Conservation (phyloP, 1,284 basidiomycete genomes). For the Takashimella tepidaria region DNA sequence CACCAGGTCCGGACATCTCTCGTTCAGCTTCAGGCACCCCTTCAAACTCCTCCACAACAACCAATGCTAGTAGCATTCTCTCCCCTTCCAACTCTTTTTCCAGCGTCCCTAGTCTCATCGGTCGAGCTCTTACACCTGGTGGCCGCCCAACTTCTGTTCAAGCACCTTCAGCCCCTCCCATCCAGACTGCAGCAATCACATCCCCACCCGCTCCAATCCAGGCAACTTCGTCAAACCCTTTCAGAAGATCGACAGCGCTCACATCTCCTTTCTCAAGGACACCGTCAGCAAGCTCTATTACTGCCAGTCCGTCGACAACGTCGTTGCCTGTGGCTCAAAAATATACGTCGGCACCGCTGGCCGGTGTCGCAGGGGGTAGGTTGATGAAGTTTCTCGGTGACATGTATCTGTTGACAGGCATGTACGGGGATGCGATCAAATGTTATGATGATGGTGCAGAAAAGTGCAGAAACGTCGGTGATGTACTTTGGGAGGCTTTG, state of each 20-base stretch:
- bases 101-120: slow-evolving; percentile 5
- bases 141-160: slow-evolving; percentile 38
- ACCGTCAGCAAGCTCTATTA: slow-evolving; percentile 15
- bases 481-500: slow-evolving; percentile 79
- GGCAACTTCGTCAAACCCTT: slow-evolving; percentile 33
- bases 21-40: slow-evolving; percentile 49
- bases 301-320: slow-evolving; percentile 14
- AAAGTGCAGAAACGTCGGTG: slow-evolving; percentile 64
- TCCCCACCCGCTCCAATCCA: slow-evolving; percentile 16
- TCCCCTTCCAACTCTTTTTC: slow-evolving; percentile 23
- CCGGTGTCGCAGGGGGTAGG: slow-evolving; percentile 48
- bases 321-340: slow-evolving; percentile 11
- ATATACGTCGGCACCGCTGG: slow-evolving; percentile 35
- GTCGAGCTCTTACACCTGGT: slow-evolving; percentile 37
- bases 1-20: slow-evolving; percentile 3
- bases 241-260: slow-evolving; percentile 33
- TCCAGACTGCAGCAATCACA: slow-evolving; percentile 39
- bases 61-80: not conserved
- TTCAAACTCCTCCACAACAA: slow-evolving; percentile 10
- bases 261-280: slow-evolving; percentile 33
- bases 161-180: slow-evolving; percentile 33
- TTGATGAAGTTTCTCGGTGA: slow-evolving; percentile 84
- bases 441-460: slow-evolving; percentile 81
- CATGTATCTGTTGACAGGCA: slow-evolving; percentile 75
- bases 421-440: slow-evolving; percentile 68